Base-by-base conservation (phyloP, 1,139 yeast species). In the Hyphopichia khmerensis region DNA sequence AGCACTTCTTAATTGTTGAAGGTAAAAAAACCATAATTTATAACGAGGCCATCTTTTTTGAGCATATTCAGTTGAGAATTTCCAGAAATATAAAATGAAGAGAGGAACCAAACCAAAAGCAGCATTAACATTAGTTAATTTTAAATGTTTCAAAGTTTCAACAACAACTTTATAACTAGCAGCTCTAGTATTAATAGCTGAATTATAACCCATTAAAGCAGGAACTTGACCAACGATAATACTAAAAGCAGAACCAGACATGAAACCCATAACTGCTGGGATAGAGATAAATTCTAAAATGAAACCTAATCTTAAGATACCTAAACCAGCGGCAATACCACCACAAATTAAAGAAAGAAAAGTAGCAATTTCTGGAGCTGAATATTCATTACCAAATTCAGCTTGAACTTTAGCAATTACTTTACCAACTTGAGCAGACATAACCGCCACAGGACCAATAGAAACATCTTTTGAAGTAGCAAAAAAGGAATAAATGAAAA, bases 381-480 rank as follows among this genome's bases (percentile, higher is more conserved):
- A 55, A 50, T 76, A 77, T 48, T 69, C 68, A 36, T 63, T 72
- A 27, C 67, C 72, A 38, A 65, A 64, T 41, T 60, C 53, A 6
- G 42, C 52, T 47, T 79, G 79, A 11, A 90, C 95, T 42, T 74
- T 72, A 27, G 79, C 77, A 43, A 90, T 76, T 40, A 88, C 91
- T 60, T 85, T 87, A 38, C 91, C 82, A 26, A 88, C 90, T 62
- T 90, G 91, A 50, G 82, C 64, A 13, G 96, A 87, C 96, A 91
- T 90, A 47, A 91, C 97, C 2, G 98, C 98, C 33, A 91, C 98
- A 5, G 98, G 97, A 27, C 97, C 98, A 55, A 91, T 90, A 48
- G 95, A 86, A 36, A 91, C 96, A 72, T 91, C 98, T 65, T 90
- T 91, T 16, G 96, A 87, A 15, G 97, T 91, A 14, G 97, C 98